Base-by-base conservation (phyloP, 2,329 filamentous ascomycete genomes). In the Xylaria sp. region DNA sequence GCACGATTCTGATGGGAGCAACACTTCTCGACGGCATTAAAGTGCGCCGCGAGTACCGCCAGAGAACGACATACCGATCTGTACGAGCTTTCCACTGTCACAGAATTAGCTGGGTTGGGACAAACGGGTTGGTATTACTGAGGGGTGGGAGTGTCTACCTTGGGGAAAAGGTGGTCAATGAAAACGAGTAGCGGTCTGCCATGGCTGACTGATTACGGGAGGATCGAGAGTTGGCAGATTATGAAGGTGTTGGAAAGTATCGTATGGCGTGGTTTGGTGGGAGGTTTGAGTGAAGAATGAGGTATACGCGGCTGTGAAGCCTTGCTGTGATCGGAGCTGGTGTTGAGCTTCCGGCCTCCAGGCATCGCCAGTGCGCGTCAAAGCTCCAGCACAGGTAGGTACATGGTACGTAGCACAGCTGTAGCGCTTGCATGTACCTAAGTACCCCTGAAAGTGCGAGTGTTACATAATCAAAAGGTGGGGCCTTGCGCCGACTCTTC, bases 111-210 rank as follows among this genome's bases (percentile, higher is more conserved):
- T 69, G 63, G 23, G 56, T 61, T 66, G 62, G 46, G 88, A 85
- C 81, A 78, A 77, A 73, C 74, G 52, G 70, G 71, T 39, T 39
- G 31, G 55, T 58, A 28, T 28, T 51, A 39, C 51, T 72, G 67
- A 74, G 64, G 64, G 70, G 69, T 6, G 73, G 71, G 76, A 75
- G 74, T 80, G 80, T 90, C 84, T 90, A 97, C 96, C 95, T 99
- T 82, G 96, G 96, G 80, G 96, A 98, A 91, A 99, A 99, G 74
- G 96, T 99, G 73, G 96, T 99, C 81, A 99, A 89, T 69, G 96
- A 99, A 90, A 99, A 99, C 65, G 95, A 98, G 85, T 99, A 99
- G 87, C 96, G 89, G 84, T 99, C 96, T 80, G 96, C 95, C 95
- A 99, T 99, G 81, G 74, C 86, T 77, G 69, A 71, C 52, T 69